These are phyloP conservation scores for Fusarium sp. DNA, from an alignment of 2,329 filamentous ascomycete genomes.

Conservation along the genomic window DNA sequence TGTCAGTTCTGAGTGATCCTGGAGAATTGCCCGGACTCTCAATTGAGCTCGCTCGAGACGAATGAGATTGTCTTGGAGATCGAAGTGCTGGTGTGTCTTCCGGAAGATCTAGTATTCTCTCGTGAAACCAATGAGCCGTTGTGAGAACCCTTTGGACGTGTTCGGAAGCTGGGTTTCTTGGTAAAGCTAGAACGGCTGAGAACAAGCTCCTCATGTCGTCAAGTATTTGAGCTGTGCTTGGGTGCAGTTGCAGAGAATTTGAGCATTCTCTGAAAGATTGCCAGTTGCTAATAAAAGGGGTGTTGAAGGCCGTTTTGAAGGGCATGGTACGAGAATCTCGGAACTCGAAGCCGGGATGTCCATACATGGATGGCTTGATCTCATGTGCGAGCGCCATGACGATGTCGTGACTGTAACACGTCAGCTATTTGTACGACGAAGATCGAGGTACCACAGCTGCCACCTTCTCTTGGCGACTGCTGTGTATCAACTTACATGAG, in stretches of 20 bases:
- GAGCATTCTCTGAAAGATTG: constrained; percentile 57
- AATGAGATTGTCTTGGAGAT: constrained; percentile 17
- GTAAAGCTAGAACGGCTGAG: constrained; percentile 56
- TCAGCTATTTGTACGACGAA: constrained; percentile 21
- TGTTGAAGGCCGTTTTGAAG: constrained; percentile 59
- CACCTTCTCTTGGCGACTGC: neutral
- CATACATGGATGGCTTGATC: constrained; percentile 56
- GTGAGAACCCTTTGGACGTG: constrained; percentile 55
- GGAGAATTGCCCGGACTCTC: constrained; percentile 30
- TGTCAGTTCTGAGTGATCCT: constrained; percentile 24
- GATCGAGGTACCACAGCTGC: neutral
- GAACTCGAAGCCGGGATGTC: constrained; percentile 56
- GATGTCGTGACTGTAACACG: constrained; percentile 56
- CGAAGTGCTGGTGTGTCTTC: constrained; percentile 40
- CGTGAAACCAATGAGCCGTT: constrained; percentile 55
- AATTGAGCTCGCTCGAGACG: constrained; percentile 26
- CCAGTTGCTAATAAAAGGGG: constrained; percentile 59
- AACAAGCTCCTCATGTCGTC: constrained; percentile 64
- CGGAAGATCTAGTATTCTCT: constrained; percentile 53
- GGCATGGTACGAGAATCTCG: constrained; percentile 53
- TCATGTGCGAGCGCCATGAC: constrained; percentile 63
- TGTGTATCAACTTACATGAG: constrained; percentile 55
- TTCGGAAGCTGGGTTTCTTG: constrained; percentile 48
- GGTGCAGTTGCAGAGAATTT: constrained; percentile 58
- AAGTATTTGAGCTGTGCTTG: constrained; percentile 60